A percentile compares a stretch with the other conserved stretches of the same genome.
These are phyloP conservation scores for Yamadazyma sp. DNA, from an alignment of 1,139 yeast species.

Conservation along the genomic window DNA sequence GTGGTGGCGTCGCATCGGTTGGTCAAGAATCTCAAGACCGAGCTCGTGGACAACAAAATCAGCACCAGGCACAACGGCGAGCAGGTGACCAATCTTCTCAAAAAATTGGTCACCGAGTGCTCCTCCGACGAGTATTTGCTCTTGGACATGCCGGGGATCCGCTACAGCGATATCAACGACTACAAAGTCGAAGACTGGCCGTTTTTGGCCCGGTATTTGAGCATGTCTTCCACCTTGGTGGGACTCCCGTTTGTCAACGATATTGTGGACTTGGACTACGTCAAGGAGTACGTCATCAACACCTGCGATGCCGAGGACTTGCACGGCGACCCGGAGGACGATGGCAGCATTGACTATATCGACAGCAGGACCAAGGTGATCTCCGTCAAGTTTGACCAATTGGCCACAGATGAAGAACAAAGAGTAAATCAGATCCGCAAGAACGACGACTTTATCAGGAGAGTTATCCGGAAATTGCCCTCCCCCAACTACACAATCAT, in stretches of 20 bases:
- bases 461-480: conserved; percentile 62
- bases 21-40: conserved; percentile 31
- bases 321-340: conserved; percentile 36
- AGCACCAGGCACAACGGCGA: conserved; percentile 17
- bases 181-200: conserved; percentile 45
- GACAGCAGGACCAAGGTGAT: conserved; percentile 66
- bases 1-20: conserved; percentile 44
- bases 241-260: conserved; percentile 55
- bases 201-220: conserved; percentile 53
- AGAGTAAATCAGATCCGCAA: conserved; percentile 24
- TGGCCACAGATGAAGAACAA: conserved; percentile 25
- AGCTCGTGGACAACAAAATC: conserved; percentile 21
- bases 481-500: conserved; percentile 62
- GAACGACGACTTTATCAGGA: conserved; percentile 54
- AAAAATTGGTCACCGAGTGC: conserved; percentile 57
- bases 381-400: conserved; percentile 48
- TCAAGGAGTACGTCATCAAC: conserved; percentile 42
- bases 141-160: conserved; percentile 70
- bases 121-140: conserved; percentile 69
- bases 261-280: conserved; percentile 46
- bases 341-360: conserved; percentile 47
- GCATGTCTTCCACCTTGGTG: conserved; percentile 62
- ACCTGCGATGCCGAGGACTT: conserved; percentile 52
- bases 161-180: conserved; percentile 53
- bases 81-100: conserved; percentile 43